Evolutionary conservation across 2,329 filamentous ascomycete species (phyloP).

Genomic region (Penicillium sp.): DNA sequence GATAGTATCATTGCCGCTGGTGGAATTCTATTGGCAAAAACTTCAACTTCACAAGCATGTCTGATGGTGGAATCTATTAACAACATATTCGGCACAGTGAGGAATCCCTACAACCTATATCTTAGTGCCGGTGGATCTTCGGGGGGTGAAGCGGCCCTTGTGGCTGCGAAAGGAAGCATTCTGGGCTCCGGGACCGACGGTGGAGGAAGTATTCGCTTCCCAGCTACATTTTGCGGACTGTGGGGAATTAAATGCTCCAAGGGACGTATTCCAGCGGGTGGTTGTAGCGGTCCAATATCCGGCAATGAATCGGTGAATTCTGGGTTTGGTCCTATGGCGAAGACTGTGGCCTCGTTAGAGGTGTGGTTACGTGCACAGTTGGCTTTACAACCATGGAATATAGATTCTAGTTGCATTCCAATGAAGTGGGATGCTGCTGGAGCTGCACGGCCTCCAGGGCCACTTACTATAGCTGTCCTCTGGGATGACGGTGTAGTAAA

Average conservation of each 20-base stretch:
- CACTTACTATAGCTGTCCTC: slow-evolving; percentile 55
- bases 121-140: slow-evolving; percentile 34
- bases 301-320: neutral
- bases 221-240: neutral
- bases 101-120: slow-evolving; percentile 36
- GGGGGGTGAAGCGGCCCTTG: slow-evolving; percentile 57
- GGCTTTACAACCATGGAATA: neutral
- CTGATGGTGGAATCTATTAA: slow-evolving; percentile 45
- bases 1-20: slow-evolving; percentile 45
- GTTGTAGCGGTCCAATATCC: neutral
- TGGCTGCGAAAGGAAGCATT: slow-evolving; percentile 56
- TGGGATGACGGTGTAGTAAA: slow-evolving; percentile 60
- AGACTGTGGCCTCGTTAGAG: neutral
- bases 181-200: slow-evolving; percentile 64
- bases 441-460: neutral
- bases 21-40: slow-evolving; percentile 54
- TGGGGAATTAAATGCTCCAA: neutral
- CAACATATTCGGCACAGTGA: slow-evolving; percentile 39
- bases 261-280: neutral
- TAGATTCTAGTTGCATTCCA: neutral
- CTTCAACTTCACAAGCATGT: slow-evolving; percentile 53
- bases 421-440: neutral
- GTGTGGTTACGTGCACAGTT: neutral
- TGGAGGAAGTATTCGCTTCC: slow-evolving; percentile 23
- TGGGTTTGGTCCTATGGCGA: neutral